phyloP scores from a whole-genome alignment of 345 rosid genomes.

The Lagerstroemia speciosa region DNA sequence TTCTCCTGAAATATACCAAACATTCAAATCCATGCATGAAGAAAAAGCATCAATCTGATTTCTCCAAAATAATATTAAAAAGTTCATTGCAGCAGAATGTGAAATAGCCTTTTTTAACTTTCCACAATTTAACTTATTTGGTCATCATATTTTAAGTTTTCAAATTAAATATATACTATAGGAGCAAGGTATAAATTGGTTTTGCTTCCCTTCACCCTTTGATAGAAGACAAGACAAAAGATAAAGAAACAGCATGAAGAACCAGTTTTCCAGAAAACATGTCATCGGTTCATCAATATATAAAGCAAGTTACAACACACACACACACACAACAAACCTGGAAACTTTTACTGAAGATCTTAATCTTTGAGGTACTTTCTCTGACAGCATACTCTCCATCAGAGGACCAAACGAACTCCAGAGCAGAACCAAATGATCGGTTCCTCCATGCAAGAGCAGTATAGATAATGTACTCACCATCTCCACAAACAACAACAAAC shows the following conservation, averaged over 20 bases:
- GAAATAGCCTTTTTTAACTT: not conserved
- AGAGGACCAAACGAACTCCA: conserved; percentile 97
- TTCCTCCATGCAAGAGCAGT: conserved; percentile 99
- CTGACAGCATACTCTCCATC: conserved; percentile 98
- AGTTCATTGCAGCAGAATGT: not conserved
- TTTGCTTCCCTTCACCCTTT: not conserved
- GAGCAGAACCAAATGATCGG: conserved; percentile 96
- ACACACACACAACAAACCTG: conserved; percentile 45
- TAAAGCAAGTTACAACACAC: too few relatives aligned
- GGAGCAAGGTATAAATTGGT: not conserved
- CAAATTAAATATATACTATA: not conserved
- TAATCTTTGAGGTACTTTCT: conserved; percentile 94
- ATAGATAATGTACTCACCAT: conserved; percentile 94
- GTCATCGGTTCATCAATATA: not conserved
- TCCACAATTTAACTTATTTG: not conserved
- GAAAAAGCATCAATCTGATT: not conserved
- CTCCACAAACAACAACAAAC: conserved; percentile 98
- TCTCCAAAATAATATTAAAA: not conserved
- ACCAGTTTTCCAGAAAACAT: not conserved
- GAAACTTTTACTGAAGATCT: conserved; percentile 83
- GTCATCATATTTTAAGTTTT: not conserved
- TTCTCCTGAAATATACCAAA: conserved; percentile 59
- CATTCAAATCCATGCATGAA: not conserved
- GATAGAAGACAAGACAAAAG: not conserved
- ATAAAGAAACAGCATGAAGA: not conserved